Evolutionary conservation across 768 basidiomycete genomes (phyloP).

Genomic region (Filobasidium floriforme): DNA sequence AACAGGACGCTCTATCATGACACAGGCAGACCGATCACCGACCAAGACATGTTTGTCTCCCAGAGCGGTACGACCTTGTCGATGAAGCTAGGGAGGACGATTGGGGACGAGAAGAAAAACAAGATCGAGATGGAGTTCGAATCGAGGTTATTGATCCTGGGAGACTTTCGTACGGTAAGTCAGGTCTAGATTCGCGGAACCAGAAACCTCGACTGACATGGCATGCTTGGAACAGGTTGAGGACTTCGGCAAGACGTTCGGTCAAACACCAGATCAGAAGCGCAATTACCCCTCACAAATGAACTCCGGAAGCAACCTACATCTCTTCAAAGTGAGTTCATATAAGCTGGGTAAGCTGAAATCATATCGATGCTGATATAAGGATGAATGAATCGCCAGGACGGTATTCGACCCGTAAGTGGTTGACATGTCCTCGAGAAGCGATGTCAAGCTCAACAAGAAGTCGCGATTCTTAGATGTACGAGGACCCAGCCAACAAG

Average conservation of each 20-base stretch:
- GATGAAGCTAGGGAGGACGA: conserved; percentile 39
- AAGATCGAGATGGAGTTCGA: conserved; percentile 55
- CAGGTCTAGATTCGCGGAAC: background rate
- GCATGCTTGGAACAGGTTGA: background rate
- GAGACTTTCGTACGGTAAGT: conserved; percentile 70
- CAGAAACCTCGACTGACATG: background rate
- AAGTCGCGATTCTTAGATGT: conserved; percentile 53
- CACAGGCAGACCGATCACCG: conserved; percentile 39
- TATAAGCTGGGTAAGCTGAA: background rate
- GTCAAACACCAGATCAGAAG: conserved; percentile 27
- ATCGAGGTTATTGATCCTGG: conserved; percentile 74
- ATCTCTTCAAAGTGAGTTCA: conserved; percentile 66
- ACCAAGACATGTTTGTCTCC: conserved; percentile 54
- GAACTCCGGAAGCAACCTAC: conserved; percentile 85
- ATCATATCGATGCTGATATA: background rate
- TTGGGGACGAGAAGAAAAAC: conserved; percentile 23
- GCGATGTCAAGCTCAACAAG: background rate
- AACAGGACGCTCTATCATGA: conserved; percentile 85
- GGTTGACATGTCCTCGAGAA: background rate
- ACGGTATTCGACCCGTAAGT: conserved; percentile 66
- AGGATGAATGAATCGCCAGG: conserved; percentile 23
- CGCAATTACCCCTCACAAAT: conserved; percentile 60
- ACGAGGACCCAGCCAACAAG: conserved; percentile 89
- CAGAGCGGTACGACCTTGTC: conserved; percentile 50
- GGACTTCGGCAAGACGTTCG: conserved; percentile 27